Conservation (phyloP, 208 protist genomes). For the Endotrypanum monterogeii region DNA sequence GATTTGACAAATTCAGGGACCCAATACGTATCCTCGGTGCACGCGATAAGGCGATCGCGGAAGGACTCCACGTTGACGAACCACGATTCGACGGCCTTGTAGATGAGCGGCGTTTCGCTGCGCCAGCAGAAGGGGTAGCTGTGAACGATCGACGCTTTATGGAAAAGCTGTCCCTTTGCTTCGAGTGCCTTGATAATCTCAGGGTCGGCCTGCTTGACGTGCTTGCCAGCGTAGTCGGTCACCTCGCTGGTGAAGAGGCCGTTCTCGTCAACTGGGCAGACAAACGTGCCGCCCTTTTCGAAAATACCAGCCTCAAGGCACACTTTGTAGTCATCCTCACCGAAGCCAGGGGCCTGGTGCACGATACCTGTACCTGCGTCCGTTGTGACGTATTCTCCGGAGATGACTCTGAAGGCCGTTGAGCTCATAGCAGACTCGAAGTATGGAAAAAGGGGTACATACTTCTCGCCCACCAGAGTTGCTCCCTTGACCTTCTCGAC, state of each 20-base stretch:
- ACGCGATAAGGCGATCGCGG: constrained; percentile 94
- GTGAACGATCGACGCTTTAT: constrained; percentile 93
- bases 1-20: constrained; percentile 98
- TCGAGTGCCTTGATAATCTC: constrained; percentile 96
- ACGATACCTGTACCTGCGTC: constrained; percentile 99
- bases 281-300: constrained; percentile 55
- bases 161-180: constrained; percentile 87
- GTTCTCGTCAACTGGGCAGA: constrained; percentile 99
- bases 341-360: constrained; percentile 99
- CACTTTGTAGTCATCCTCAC: constrained; percentile 99
- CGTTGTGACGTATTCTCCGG: constrained; percentile 97
- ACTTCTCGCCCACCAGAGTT: constrained; percentile 91
- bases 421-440: constrained; percentile 77
- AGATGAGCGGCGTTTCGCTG: constrained; percentile 98
- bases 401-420: constrained; percentile 94
- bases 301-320: constrained; percentile 97
- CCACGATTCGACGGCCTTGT: constrained; percentile 98
- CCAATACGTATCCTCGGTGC: constrained; percentile 97
- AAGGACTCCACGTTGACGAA: constrained; percentile 98
- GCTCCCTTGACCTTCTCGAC: constrained; percentile 86
- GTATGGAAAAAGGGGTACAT: constrained; percentile 97
- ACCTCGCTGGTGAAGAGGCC: constrained; percentile 97
- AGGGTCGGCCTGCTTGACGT: constrained; percentile 98
- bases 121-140: constrained; percentile 99
- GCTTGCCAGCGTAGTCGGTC: constrained; percentile 93